A percentile compares a stretch with the other conserved stretches of the same genome.
phyloP scores from a whole-genome alignment of 176 grass and related monocot genomes.

The Tillandsia fasciculata region DNA sequence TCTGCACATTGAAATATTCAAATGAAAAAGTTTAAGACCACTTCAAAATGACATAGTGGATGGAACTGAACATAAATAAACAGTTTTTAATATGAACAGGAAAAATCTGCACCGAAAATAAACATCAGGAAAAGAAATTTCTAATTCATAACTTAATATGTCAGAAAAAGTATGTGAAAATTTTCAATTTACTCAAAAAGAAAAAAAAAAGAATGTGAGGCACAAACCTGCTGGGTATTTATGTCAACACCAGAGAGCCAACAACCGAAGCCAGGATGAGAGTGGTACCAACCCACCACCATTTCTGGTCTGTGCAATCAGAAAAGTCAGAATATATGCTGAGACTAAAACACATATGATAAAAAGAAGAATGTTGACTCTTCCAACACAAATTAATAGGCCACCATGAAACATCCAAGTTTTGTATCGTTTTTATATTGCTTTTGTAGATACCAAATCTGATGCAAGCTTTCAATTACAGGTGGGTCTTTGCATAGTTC shows the following conservation, averaged over 20 bases:
- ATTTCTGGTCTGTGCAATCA: constrained; percentile 74
- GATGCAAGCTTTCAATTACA: too few species aligned
- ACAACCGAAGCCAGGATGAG: constrained; percentile 93
- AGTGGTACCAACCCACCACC: constrained; percentile 99
- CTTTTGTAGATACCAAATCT: too few species aligned
- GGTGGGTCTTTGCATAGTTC: too few species aligned
- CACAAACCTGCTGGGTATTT: constrained; percentile 86
- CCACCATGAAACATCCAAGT: too few species aligned
- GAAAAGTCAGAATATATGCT: not conserved
- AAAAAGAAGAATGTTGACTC: too few species aligned
- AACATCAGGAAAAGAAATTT: not conserved
- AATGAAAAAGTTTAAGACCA: not conserved
- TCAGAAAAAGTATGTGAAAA: not conserved
- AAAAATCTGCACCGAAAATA: too few species aligned
- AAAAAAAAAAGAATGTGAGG: not conserved
- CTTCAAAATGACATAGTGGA: too few species aligned
- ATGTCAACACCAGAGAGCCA: constrained; percentile 98
- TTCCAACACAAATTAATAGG: too few species aligned
- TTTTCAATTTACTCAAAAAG: not conserved
- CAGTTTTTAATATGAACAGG: too few species aligned
- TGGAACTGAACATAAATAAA: too few species aligned
- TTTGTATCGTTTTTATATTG: too few species aligned
- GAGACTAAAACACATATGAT: not conserved
- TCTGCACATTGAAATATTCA: constrained; percentile 42
- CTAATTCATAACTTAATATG: not conserved